Conservation (phyloP, 1,284 basidiomycete genomes). For the Cryptococcus hybrid region DNA sequence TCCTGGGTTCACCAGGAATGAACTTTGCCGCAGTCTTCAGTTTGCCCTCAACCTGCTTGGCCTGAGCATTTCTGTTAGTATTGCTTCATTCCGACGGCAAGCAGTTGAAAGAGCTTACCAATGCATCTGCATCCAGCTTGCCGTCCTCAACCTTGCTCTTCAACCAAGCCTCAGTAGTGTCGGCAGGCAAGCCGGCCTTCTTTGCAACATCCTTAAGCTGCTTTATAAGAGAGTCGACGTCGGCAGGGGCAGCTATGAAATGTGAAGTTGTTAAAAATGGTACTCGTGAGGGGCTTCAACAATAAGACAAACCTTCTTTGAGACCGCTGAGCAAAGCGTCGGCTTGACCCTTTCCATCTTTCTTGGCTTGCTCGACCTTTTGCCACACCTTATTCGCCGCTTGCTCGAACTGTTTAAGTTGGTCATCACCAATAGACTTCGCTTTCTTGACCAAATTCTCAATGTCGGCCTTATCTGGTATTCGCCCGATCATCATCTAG, state of each 20-base stretch:
- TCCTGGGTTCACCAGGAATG: slow-evolving; percentile 40
- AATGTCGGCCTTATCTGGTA: slow-evolving; percentile 39
- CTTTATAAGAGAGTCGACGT: slow-evolving; percentile 43
- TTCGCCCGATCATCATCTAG: slow-evolving; percentile 36
- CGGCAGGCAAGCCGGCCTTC: slow-evolving; percentile 45
- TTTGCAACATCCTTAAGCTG: slow-evolving; percentile 44
- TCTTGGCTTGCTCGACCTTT: slow-evolving; percentile 41
- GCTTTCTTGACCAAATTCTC: slow-evolving; percentile 36
- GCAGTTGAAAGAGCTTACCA: slow-evolving; percentile 14
- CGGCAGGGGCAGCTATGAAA: slow-evolving; percentile 31
- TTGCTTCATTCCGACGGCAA: neutral
- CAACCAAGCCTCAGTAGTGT: slow-evolving; percentile 39
- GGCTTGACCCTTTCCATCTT: slow-evolving; percentile 37
- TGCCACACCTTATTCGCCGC: slow-evolving; percentile 41
- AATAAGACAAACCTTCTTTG: slow-evolving; percentile 34
- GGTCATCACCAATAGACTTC: slow-evolving; percentile 34
- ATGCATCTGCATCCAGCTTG: slow-evolving; percentile 36
- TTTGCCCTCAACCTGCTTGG: slow-evolving; percentile 33
- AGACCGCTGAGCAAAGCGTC: slow-evolving; percentile 41
- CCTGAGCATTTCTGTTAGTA: slow-evolving; percentile 10
- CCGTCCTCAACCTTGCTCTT: slow-evolving; percentile 38
- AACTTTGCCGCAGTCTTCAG: slow-evolving; percentile 30
- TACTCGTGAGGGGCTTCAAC: neutral
- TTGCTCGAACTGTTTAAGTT: slow-evolving; percentile 34
- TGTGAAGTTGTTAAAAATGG: neutral